Conservation (phyloP, 148 eudicot species). For the Amaranthus cruentus region DNA sequence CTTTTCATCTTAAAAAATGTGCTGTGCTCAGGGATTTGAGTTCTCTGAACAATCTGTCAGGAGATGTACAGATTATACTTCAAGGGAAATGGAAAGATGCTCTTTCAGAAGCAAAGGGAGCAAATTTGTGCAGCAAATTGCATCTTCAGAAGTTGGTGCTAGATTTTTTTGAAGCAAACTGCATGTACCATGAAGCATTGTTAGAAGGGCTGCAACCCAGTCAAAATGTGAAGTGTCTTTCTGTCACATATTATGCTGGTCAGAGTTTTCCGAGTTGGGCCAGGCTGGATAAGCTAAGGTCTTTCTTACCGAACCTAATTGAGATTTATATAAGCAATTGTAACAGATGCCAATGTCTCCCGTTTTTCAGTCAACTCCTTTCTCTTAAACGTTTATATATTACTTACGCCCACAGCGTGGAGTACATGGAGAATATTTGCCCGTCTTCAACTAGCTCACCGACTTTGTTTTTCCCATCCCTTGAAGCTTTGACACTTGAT, state of each 20-base stretch:
- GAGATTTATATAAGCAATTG: constrained; percentile 6
- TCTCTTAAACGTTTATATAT: constrained; percentile 9
- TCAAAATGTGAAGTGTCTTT: background rate
- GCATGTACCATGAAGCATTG: constrained; percentile 18
- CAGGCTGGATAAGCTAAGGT: constrained; percentile 3
- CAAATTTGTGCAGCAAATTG: constrained; percentile 11
- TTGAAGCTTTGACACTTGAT: constrained; percentile 4
- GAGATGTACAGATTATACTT: constrained; percentile 2
- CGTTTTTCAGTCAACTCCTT: constrained; percentile 4
- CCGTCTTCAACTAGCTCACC: background rate
- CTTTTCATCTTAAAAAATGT: background rate
- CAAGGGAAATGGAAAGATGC: constrained; percentile 11
- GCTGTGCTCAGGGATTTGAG: constrained; percentile 7
- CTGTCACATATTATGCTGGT: constrained; percentile 13
- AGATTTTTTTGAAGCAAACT: constrained; percentile 13
- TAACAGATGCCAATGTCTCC: constrained; percentile 8
- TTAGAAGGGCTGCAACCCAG: constrained; percentile 17
- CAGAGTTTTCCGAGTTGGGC: constrained; percentile 13
- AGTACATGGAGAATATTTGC: background rate
- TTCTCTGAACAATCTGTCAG: constrained; percentile 9
- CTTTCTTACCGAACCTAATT: background rate
- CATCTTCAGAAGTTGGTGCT: constrained; percentile 12
- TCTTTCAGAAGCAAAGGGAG: constrained; percentile 11
- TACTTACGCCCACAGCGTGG: constrained; percentile 9
- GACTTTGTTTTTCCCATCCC: background rate